phyloP scores from a whole-genome alignment of 371 early-diverging fungal genomes.

The Caulochytrium protostelioides region DNA sequence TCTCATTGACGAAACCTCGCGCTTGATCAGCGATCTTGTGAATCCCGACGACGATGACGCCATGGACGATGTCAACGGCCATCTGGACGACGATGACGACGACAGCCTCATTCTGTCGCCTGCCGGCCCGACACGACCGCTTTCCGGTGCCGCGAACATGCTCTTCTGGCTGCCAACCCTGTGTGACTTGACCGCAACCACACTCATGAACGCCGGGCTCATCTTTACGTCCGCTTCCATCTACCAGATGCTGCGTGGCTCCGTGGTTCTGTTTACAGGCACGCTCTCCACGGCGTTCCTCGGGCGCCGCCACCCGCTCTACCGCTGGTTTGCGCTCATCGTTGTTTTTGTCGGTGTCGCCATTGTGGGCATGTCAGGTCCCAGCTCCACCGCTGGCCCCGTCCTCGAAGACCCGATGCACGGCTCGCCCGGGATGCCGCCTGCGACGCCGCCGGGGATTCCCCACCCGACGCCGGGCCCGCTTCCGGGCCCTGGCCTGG shows the following conservation, averaged over 20 bases:
- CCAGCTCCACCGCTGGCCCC: too few relatives aligned
- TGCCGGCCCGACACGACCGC: slow-evolving; percentile 5
- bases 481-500: slow-evolving; percentile 1
- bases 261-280: slow-evolving; percentile 82
- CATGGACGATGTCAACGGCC: neutral
- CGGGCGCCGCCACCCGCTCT: slow-evolving; percentile 42
- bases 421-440: too few relatives aligned
- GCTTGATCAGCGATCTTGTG: slow-evolving; percentile 4
- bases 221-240: slow-evolving; percentile 67
- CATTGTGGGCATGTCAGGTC: slow-evolving; percentile 50
- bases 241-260: slow-evolving; percentile 92
- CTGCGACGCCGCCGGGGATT: slow-evolving; percentile 37
- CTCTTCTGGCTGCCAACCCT: slow-evolving; percentile 73
- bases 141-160: slow-evolving; percentile 35
- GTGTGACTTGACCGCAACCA: slow-evolving; percentile 79
- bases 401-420: too few relatives aligned
- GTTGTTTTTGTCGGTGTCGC: slow-evolving; percentile 44
- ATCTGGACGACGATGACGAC: slow-evolving; percentile 1
- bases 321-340: slow-evolving; percentile 58
- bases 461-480: slow-evolving; percentile 6
- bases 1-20: neutral
- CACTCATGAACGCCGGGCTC: slow-evolving; percentile 85
- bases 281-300: slow-evolving; percentile 64
- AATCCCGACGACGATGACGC: slow-evolving; percentile 1
- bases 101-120: neutral